These are phyloP conservation scores for Hamamelis virginiana DNA, from an alignment of 164 flowering plant genomes.

Conservation along the genomic window DNA sequence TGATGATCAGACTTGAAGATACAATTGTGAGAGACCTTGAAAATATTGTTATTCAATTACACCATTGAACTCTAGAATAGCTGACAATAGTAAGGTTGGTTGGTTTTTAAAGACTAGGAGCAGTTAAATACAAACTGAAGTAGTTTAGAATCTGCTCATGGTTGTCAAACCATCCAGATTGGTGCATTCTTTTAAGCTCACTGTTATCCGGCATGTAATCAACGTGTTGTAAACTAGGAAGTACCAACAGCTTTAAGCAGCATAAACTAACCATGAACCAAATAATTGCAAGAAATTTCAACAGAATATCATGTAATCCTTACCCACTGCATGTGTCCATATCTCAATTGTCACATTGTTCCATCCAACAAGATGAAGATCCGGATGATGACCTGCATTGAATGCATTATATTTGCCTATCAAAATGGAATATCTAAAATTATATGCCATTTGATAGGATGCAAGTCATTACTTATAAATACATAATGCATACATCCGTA, in stretches of 20 bases:
- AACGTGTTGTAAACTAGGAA: neutral
- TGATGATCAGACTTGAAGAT: no score
- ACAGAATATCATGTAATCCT: conserved; percentile 17
- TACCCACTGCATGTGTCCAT: conserved; percentile 95
- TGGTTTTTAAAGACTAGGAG: no score
- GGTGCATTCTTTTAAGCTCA: no score
- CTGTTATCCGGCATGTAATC: neutral
- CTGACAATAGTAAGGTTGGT: no score
- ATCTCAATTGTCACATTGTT: conserved; percentile 83
- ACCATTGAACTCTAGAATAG: no score
- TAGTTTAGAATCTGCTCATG: no score
- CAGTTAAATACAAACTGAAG: no score
- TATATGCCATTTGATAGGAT: neutral
- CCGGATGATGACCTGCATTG: conserved; percentile 91
- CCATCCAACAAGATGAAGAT: conserved; percentile 96
- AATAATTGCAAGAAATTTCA: conserved; percentile 3
- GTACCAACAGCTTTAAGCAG: neutral
- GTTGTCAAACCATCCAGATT: no score
- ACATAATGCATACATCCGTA: no score
- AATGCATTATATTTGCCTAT: conserved; percentile 6
- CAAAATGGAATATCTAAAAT: neutral
- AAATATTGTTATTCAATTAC: no score
- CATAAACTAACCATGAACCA: neutral
- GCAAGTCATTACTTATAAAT: neutral
- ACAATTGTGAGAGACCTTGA: no score